Evolutionary conservation across 257 asterid species (phyloP), one percentile per base, ranked within the genome.

Genomic region (Ilex aquifolium): DNA sequence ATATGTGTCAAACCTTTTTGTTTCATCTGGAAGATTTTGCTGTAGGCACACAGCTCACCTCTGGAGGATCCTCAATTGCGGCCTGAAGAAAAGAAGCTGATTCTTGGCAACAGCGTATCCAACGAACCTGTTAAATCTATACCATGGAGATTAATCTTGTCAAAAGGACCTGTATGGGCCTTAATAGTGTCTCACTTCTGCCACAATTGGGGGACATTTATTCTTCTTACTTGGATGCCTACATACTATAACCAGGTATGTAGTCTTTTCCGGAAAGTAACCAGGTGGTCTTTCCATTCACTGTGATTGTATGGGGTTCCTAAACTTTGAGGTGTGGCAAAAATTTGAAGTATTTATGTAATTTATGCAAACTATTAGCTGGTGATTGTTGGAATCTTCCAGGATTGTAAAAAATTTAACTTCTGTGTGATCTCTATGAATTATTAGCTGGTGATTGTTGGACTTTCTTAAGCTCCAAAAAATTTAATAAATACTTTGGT

Each of bases 191-290:
- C 75, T 39, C 97, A 88, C 72, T 90, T 90, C 74, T 90, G 96
- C 64, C 97, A 90, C 79, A 90, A 90, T 48, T 90, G 93, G 91
- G 97, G 97, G 77, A 90, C 97, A 15, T 90, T 90, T 67, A 90
- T 90, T 80, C 80, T 90, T 65, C 93, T 90, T 68, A 90, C 97
- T 14, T 90, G 95, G 97, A 90, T 90, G 97, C 97, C 97, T 14
- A 90, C 97, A 1, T 90, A 90, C 69, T 90, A 90, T 77, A 91
- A 87, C 82, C 95, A 90, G 97, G 95, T 90, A 21, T 0, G 27
- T 21, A 21, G 27, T 21, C 27, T 21, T 21, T 21, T 21, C 27
- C 27, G 27, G 27, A 21, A 21, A 21, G 27, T 77, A 91, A 87
- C 81, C 95, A 90, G 97, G 95, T 90, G 69, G 57, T 32, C 7